Evolutionary conservation across 495 filamentous ascomycete genomes (phyloP), one percentile per base, ranked within the genome.

Genomic region (Xylaria palmicola): DNA sequence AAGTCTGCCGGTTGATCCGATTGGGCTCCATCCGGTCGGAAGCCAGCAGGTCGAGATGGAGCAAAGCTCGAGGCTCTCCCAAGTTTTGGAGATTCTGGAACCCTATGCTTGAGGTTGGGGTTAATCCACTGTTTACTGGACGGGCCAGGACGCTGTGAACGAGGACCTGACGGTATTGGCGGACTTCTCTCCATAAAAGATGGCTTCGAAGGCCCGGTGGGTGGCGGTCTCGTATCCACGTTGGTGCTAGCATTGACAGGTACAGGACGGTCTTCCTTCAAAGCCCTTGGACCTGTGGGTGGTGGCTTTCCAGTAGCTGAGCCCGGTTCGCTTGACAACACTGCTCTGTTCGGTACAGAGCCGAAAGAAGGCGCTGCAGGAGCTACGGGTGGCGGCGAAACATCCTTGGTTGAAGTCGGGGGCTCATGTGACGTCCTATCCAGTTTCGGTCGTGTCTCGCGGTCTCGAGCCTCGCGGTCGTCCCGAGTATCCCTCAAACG

Each of bases 321-420:
- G 48, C 36, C 59, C 41, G 40, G n/a, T 0, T 76, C 71, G 9
- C 75, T 65, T 12, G 74, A 55, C 22, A 76, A 74, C 5, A 74
- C 53, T 30, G 77, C 66, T 34, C 77, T 73, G 36, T 75, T 77
- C 4, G 83, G 82, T 2, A 78, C 77, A 7, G 87, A 89, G 10
- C 90, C 90, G 77, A 95, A 93, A 1, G 90, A 88, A 17, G 91
- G 91, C 3, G 93, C 91, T 32, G 90, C 87, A 12, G 90, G 90
- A 37, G 88, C 88, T 49, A 89, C 78, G n/a, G 90, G 89, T 17
- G 90, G 91, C 10, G 91, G 87, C 20, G 89, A 82, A 66, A 75
- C 75, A 63, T 72, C 76, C 68, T 75, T 80, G 63, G 70, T 76
- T 65, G 65, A 72, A 27, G 63, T 22, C 32, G 72, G 67, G 0